Percentiles rank a stretch among this genome's conserved stretches.
phyloP scores from a whole-genome alignment of 2,329 filamentous ascomycete genomes.

The Fusarium hostae region DNA sequence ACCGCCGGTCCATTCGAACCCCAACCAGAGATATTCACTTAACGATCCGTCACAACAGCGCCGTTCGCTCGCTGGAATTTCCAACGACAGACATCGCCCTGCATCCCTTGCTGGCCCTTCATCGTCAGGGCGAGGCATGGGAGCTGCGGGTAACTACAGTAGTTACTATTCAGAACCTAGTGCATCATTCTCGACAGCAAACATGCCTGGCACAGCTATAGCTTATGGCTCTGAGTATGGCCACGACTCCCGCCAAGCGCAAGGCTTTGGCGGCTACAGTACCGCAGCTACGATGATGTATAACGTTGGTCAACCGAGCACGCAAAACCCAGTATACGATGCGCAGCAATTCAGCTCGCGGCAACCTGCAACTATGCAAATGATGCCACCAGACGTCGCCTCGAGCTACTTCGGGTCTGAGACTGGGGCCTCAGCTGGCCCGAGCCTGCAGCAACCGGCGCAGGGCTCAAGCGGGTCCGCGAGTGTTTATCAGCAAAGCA shows the following conservation, averaged over 20 bases:
- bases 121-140: conserved; percentile 62
- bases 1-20: conserved; percentile 70
- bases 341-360: conserved; percentile 78
- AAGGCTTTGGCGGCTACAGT: conserved; percentile 68
- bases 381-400: conserved; percentile 62
- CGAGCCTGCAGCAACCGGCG: conserved; percentile 62
- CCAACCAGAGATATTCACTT: conserved; percentile 64
- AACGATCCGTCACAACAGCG: conserved; percentile 61
- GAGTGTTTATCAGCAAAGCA: conserved; percentile 74
- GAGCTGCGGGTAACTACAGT: conserved; percentile 66
- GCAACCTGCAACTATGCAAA: conserved; percentile 81
- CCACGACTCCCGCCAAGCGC: conserved; percentile 68
- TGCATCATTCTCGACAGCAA: conserved; percentile 62
- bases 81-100: conserved; percentile 60
- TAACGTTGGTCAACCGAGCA: conserved; percentile 73
- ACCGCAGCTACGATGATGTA: conserved; percentile 77
- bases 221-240: conserved; percentile 74
- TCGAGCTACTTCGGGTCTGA: conserved; percentile 75
- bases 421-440: conserved; percentile 61
- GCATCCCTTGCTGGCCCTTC: conserved; percentile 62
- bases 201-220: conserved; percentile 66
- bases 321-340: conserved; percentile 77
- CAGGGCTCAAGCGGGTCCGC: conserved; percentile 61
- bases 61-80: conserved; percentile 47
- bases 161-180: conserved; percentile 68